Percentiles rank a stretch among this genome's conserved stretches.
These are phyloP conservation scores for Gonapodya sp. DNA, from an alignment of 192 early-diverging fungal genomes.

Conservation along the genomic window DNA sequence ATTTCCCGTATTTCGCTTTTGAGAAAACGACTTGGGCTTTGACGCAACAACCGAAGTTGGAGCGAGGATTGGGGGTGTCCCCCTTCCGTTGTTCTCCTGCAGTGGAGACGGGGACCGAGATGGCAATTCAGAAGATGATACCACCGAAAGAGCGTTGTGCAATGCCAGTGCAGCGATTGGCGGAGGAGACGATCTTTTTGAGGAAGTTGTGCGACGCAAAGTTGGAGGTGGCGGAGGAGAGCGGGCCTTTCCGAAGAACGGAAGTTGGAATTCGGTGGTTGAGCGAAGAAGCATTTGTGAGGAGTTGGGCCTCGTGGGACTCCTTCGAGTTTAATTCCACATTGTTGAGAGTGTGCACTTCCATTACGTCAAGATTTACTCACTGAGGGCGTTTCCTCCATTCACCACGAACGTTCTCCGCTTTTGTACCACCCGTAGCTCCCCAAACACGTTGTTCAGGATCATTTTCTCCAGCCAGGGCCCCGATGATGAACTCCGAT, in stretches of 20 bases:
- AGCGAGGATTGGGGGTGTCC: no score
- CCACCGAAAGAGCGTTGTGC: background rate
- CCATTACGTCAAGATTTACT: no score
- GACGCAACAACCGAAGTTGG: background rate
- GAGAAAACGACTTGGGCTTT: background rate
- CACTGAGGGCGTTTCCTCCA: no score
- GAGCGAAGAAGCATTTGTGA: background rate
- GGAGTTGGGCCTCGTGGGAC: background rate
- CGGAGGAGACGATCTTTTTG: background rate
- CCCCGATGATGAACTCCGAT: background rate
- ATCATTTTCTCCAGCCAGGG: no score
- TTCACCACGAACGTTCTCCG: no score
- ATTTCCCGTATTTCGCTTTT: background rate
- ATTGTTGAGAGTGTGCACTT: no score
- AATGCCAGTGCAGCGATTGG: background rate
- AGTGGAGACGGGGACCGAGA: background rate
- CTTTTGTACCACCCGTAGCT: no score
- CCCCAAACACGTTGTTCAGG: no score
- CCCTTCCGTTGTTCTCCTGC: background rate
- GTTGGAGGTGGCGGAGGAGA: background rate
- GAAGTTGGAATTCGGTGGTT: background rate
- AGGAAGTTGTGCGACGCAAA: background rate
- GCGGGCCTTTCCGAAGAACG: background rate
- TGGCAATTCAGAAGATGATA: background rate
- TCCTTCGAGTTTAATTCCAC: background rate